These are phyloP conservation scores for Paracoccidioides lutzii DNA, from an alignment of 2,329 filamentous ascomycete species.

Conservation along the genomic window DNA sequence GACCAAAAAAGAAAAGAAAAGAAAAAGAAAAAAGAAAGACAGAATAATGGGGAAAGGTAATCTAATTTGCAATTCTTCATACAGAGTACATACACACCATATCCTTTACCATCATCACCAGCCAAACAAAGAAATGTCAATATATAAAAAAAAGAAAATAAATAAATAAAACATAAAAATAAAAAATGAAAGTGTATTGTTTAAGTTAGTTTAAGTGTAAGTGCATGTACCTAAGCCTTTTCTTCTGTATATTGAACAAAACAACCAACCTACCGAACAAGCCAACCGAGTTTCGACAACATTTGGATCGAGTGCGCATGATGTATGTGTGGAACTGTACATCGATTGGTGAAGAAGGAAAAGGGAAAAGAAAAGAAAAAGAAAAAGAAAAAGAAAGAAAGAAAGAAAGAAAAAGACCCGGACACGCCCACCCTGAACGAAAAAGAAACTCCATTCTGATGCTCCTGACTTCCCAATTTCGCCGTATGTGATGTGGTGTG, in stretches of 20 bases:
- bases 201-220: not conserved
- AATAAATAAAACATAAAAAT: no score
- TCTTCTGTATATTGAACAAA: not conserved
- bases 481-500: not conserved
- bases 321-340: not conserved
- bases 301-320: not conserved
- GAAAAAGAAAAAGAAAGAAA: not conserved
- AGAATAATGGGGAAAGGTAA: no score
- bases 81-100: no score
- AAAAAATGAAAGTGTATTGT: no score
- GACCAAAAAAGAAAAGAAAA: no score
- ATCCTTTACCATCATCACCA: no score
- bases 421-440: not conserved
- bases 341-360: not conserved
- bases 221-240: not conserved
- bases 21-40: no score
- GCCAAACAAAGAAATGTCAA: no score
- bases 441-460: not conserved
- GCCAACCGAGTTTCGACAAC: not conserved
- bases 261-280: not conserved
- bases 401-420: not conserved
- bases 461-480: not conserved
- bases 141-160: no score
- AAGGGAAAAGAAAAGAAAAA: constrained; percentile 1
- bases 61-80: no score